A percentile compares a stretch with the other conserved stretches of the same genome.
Evolutionary conservation across 2,329 filamentous ascomycete species (phyloP).

Genomic region (Apiospora malaysiana): DNA sequence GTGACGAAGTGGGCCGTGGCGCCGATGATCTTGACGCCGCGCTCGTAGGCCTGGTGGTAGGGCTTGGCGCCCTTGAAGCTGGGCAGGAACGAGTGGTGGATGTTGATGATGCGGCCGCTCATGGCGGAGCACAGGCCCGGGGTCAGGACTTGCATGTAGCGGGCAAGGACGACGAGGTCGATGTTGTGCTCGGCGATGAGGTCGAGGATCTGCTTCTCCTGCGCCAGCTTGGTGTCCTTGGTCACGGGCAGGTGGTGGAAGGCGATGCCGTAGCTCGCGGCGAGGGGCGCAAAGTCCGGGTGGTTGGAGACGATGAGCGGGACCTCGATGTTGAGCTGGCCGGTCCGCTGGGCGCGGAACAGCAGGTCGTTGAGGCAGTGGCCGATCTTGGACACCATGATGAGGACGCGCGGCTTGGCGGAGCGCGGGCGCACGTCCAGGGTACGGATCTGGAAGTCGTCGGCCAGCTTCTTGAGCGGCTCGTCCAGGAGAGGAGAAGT

Average conservation of each 20-base stretch:
- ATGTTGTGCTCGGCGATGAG: conserved; percentile 72
- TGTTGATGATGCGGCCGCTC: conserved; percentile 89
- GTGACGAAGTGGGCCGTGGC: conserved; percentile 88
- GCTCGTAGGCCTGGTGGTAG: conserved; percentile 86
- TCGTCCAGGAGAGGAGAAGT: conserved; percentile 60
- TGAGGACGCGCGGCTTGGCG: conserved; percentile 76
- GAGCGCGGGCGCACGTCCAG: conserved; percentile 73
- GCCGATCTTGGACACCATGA: conserved; percentile 90
- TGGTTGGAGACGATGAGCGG: conserved; percentile 85
- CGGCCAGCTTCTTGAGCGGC: conserved; percentile 66
- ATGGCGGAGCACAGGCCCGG: conserved; percentile 77
- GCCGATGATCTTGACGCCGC: conserved; percentile 87
- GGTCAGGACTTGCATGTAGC: conserved; percentile 88
- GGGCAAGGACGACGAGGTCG: conserved; percentile 80
- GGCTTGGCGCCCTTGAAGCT: conserved; percentile 89
- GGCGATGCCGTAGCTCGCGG: conserved; percentile 74
- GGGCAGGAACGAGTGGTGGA: conserved; percentile 86
- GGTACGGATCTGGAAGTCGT: conserved; percentile 66
- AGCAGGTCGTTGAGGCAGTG: conserved; percentile 86
- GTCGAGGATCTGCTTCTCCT: conserved; percentile 74
- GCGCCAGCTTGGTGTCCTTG: conserved; percentile 76
- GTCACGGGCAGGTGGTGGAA: conserved; percentile 84
- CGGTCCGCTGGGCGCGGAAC: conserved; percentile 73
- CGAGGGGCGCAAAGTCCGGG: conserved; percentile 72
- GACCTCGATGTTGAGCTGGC: conserved; percentile 76